Conservation (phyloP, 2,329 filamentous ascomycete species). For the Colletotrichum magnum region DNA sequence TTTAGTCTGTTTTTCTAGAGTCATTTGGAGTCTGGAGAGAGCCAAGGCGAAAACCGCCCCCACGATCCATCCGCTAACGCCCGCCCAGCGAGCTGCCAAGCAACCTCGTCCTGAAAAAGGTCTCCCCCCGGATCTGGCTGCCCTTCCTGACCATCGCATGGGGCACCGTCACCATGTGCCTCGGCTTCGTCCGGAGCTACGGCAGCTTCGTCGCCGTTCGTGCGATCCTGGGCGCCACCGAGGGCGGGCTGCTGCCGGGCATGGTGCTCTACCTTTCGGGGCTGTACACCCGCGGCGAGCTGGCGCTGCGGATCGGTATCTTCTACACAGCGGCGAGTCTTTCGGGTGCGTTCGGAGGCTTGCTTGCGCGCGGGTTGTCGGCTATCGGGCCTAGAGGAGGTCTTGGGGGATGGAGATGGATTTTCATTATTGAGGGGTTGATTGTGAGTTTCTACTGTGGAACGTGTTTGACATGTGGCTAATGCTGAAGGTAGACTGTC, state of each 20-base stretch:
- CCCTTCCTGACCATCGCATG: constrained; percentile 69
- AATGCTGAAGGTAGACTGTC: constrained; percentile 61
- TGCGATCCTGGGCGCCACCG: constrained; percentile 72
- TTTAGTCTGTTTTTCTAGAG: no score
- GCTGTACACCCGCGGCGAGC: constrained; percentile 72
- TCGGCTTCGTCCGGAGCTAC: constrained; percentile 67
- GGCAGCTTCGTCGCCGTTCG: constrained; percentile 73
- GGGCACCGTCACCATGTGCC: constrained; percentile 71
- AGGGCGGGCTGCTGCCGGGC: constrained; percentile 76
- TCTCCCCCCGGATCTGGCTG: constrained; percentile 73
- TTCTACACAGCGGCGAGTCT: constrained; percentile 78
- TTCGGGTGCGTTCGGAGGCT: constrained; percentile 74
- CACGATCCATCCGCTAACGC: constrained; percentile 27
- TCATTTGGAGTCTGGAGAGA: no score
- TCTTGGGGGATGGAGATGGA: constrained; percentile 72
- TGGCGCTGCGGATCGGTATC: constrained; percentile 74
- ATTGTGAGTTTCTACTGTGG: constrained; percentile 52
- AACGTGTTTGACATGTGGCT: background rate
- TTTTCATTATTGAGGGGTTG: constrained; percentile 73
- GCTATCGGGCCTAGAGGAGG: constrained; percentile 70
- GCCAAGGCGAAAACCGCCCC: background rate
- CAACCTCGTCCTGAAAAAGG: constrained; percentile 74
- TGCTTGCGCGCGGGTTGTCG: constrained; percentile 72
- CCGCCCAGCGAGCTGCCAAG: constrained; percentile 70
- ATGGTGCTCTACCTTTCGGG: constrained; percentile 78